These are phyloP conservation scores for Ascochyta rabiei DNA, from an alignment of 2,329 filamentous ascomycete species.

Conservation along the genomic window DNA sequence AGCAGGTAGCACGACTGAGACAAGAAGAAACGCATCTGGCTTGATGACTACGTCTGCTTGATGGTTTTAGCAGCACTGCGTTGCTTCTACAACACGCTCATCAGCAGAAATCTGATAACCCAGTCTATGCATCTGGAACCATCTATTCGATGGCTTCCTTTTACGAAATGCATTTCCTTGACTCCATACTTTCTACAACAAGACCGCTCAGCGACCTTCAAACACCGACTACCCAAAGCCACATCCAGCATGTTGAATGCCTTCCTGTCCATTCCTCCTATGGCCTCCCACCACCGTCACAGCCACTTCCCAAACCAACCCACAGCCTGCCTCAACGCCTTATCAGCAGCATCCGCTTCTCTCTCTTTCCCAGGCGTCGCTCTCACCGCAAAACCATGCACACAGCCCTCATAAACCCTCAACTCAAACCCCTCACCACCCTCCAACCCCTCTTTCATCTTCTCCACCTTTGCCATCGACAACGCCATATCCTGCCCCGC, in stretches of 20 bases:
- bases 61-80: too few species aligned
- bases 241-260: background rate
- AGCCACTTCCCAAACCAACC: conserved; percentile 34
- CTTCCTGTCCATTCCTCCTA: background rate
- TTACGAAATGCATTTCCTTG: background rate
- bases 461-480: conserved; percentile 18
- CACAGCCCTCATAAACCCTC: conserved; percentile 24
- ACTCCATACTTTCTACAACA: background rate
- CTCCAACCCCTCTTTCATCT: conserved; percentile 22
- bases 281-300: conserved; percentile 9
- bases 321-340: conserved; percentile 30
- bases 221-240: background rate
- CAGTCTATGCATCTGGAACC: too few species aligned
- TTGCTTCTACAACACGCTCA: too few species aligned
- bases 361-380: conserved; percentile 24
- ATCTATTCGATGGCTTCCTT: background rate
- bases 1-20: too few species aligned
- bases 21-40: too few species aligned
- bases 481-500: conserved; percentile 26
- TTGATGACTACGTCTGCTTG: too few species aligned
- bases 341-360: conserved; percentile 27
- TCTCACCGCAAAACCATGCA: conserved; percentile 36
- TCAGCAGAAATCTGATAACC: too few species aligned
- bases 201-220: background rate
- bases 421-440: conserved; percentile 26